Base-by-base conservation (phyloP, 75 land plant genomes). In the Larix kaempferi region DNA sequence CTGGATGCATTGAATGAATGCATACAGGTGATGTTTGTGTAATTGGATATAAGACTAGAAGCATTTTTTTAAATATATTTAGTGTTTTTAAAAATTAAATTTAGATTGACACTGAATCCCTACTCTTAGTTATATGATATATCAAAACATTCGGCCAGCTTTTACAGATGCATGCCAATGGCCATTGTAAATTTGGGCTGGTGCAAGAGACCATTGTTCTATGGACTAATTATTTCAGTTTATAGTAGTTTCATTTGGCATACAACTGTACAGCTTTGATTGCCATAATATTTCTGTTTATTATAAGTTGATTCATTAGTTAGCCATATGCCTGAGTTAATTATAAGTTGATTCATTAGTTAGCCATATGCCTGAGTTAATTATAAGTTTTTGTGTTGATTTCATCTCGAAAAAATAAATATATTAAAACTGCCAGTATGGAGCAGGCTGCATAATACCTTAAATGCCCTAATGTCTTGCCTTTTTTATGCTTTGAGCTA, bases 1-100 rank as follows among this genome's bases (percentile, higher is more conserved):
- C 75, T 97, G 89, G 98, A 97, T 76, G 81, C 99, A 4, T 76
- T 97, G 78, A 94, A 97, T 87, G 99, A 97, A 75, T 92, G 99
- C 80, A 79, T 97, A 44, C 95, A 97, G 98, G 99, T 95, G 80
- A 59, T 85, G 63, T 37, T 41, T 69, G 21, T 67, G 19, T 33
- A 29, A 16, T 67, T 37, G 10, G 17, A 10, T 8, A 62, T 3
- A 39, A 6, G 8, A 7, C 21, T 67, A 21, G 49, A 67, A 67
- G 8, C 2, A 21, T 15, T 7, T 49, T 49, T 49, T 49, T 8
- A 49, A 44, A 49, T 49, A 49, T 49, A 49, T 49, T 49, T 49
- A 49, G 54, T 7, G 8, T 44, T 44, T 44, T 7, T 7, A 44
- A 44, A 44, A 49, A 10, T 10, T 49, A 49, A 49, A 49, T 49